Evolutionary conservation across 2,329 filamentous ascomycete genomes (phyloP), one percentile per base, ranked within the genome.

Genomic region (Colletotrichum eleusines): DNA sequence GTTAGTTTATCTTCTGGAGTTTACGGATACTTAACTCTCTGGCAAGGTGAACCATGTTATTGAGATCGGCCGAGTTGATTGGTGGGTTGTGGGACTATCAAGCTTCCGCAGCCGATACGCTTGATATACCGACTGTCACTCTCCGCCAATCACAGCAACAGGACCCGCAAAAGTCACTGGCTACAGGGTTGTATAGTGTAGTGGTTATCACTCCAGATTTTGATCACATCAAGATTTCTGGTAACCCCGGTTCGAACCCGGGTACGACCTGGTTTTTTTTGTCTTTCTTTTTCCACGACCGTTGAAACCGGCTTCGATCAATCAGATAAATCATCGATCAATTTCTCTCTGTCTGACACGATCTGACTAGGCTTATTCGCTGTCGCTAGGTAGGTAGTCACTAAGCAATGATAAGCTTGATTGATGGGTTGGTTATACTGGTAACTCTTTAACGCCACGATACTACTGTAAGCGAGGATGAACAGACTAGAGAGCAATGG

Each of bases 221-320:
- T 71, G 69, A 71, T 71, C 2, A 8, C 38, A 12, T 12, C 6
- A n/a, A 48, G 14, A 18, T 1, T 71, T 69, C 69, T 44, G 69
- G 64, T 53, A 69, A 71, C 69, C 69, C 69, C 69, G 69, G 69
- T 71, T 71, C 69, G 69, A 71, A 68, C 69, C 69, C 69, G 69
- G 69, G 69, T 26, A 58, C 64, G 69, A 71, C 69, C 69, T 71
- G 14, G 7, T 1, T 51, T 65, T 66, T 55, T 16, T 5, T 0
- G 31, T 33, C 33, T 66, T 2, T 6, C 2, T 6, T 1, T 11
- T 9, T 11, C 7, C 8, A 44, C 3, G 4, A 35, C 2, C 5
- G 18, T 12, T 7, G 0, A 18, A 6, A 6, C 14, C 14, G n/a
- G 11, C 9, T 57, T 20, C 3, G 4, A 14, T 12, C 1, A 48